phyloP scores from a whole-genome alignment of 2,329 filamentous ascomycete genomes.

The Fusarium sp. region DNA sequence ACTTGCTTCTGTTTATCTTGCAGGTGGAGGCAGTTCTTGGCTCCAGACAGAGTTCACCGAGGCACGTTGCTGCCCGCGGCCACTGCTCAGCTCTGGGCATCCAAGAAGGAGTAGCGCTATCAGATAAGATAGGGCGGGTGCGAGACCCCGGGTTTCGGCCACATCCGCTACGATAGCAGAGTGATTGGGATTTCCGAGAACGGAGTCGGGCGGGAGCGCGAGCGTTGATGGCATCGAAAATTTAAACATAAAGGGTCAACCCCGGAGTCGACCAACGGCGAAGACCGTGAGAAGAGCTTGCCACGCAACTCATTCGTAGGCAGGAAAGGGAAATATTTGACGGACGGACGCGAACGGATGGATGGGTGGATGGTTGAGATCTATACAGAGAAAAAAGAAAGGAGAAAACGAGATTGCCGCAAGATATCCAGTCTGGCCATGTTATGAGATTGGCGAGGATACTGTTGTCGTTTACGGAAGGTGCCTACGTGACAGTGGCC shows the following conservation, averaged over 20 bases:
- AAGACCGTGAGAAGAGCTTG: background rate
- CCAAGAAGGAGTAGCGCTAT: slow-evolving; percentile 23
- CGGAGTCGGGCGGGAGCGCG: slow-evolving; percentile 36
- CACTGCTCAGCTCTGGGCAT: slow-evolving; percentile 21
- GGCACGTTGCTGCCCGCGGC: slow-evolving; percentile 15
- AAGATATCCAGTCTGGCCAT: background rate
- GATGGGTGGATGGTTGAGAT: background rate
- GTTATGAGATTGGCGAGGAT: background rate
- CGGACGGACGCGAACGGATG: background rate
- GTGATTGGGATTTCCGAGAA: background rate
- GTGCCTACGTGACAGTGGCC: background rate
- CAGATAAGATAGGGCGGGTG: slow-evolving; percentile 30
- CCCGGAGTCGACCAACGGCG: background rate
- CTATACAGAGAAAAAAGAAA: background rate
- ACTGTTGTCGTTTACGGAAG: background rate
- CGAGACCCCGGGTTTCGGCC: slow-evolving; percentile 35
- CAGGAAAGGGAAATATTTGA: background rate
- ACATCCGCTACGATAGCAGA: slow-evolving; percentile 22
- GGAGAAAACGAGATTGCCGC: background rate
- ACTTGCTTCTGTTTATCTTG: slow-evolving; percentile 35
- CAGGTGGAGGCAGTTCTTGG: slow-evolving; percentile 10
- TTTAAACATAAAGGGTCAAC: background rate
- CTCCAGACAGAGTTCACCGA: slow-evolving; percentile 17
- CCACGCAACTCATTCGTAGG: background rate
- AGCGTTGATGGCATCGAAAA: background rate